Percentiles rank a stretch among this genome's conserved stretches.
Conservation (phyloP, 192 early-diverging fungal species). For the Backusella morwellensis region DNA sequence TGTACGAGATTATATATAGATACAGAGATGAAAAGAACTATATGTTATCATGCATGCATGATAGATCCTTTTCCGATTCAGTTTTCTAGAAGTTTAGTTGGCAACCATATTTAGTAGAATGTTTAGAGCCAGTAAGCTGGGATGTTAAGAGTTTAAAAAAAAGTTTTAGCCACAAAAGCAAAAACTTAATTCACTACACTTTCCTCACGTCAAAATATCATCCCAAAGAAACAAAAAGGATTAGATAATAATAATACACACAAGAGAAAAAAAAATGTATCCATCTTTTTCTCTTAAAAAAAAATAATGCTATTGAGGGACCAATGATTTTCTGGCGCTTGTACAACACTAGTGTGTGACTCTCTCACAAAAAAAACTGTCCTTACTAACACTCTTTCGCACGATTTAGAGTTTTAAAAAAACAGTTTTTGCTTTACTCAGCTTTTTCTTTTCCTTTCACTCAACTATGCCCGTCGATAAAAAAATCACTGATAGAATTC, state of each 20-base stretch:
- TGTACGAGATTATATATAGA: no score
- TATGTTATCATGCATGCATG: no score
- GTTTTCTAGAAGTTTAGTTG: no score
- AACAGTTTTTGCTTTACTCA: background rate
- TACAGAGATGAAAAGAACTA: no score
- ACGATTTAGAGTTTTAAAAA: background rate
- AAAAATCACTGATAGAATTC: constrained; percentile 7
- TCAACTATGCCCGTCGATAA: background rate
- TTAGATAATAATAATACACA: background rate
- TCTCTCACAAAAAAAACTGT: background rate
- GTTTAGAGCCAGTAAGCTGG: no score
- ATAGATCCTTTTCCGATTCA: no score
- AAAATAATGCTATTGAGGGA: background rate
- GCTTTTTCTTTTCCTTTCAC: background rate
- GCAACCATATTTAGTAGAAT: no score
- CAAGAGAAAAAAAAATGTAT: background rate
- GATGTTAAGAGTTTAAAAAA: no score
- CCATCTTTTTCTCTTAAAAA: no score
- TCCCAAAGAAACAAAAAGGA: background rate
- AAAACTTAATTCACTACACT: no score
- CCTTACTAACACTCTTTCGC: constrained; percentile 6
- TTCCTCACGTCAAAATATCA: no score
- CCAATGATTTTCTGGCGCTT: background rate
- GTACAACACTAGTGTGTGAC: background rate
- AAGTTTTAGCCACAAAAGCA: no score